Base-by-base conservation (phyloP, 768 basidiomycete species). In the Lentinula lateritia region DNA sequence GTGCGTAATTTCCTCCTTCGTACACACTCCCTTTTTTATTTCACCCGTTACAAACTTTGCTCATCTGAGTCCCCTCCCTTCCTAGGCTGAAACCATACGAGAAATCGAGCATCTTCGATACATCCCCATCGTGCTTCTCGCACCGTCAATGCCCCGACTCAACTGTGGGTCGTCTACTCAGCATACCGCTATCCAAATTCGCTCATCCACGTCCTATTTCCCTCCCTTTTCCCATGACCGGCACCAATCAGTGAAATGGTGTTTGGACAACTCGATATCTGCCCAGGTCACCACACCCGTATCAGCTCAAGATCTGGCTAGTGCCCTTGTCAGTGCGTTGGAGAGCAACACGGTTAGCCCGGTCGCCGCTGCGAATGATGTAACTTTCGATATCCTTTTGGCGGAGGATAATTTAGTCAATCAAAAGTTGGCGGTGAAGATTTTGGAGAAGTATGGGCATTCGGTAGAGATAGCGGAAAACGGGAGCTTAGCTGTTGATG, bases 361-460 rank as follows among this genome's bases (percentile, higher is more conserved):
- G 0, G 90, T 93, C 8, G 85, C 90, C 9, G 87, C 88, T 1
- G 89, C 91, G 23, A 95, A 88, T 70, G 92, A 96, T 66, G 82
- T 92, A 28, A 82, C 87, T 3, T 94, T 93, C 74, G 92, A 93
- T 71, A 96, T 99, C 66, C 82, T 99, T 34, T 84, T 99, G 15
- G 97, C 97, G 0, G 97, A 99, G 72, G 97, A 98, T 72, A 98
- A 98, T 68, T 76, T 94, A 66, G 94, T 96, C 58, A 95, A 95
- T 73, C 93, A 95, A 79, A 96, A 96, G 73, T 77, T 98, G 8
- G 97, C 97, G 0, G 90, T 97, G 63, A 97, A 96, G 80, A 92
- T 98, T 63, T 78, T 99, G 13, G 96, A 98, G 75, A 94, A 92
- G 70, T 95, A 95, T 60, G 95, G 97, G 0, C 97, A 98, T 70